These are phyloP conservation scores for Apostasia ramifera DNA, from an alignment of 106 monocot species.

Conservation along the genomic window DNA sequence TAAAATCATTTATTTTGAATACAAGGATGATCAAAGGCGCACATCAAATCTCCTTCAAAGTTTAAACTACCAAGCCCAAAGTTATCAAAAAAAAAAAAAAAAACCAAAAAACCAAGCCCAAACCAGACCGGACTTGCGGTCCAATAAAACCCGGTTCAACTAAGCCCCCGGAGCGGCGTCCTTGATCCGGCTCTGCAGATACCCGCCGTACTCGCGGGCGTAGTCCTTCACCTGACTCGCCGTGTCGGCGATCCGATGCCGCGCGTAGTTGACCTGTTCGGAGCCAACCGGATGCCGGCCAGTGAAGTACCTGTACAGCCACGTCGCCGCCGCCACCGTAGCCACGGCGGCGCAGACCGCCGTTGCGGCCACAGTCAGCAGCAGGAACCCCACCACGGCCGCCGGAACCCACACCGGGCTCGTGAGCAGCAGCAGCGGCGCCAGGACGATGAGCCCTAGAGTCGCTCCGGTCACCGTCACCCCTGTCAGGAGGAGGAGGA, in stretches of 20 bases:
- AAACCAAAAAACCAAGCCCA: no score
- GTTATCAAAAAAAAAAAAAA: no score
- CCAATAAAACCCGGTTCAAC: no score
- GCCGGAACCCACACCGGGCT: constrained; percentile 64
- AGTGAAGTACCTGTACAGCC: constrained; percentile 62
- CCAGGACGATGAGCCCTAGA: constrained; percentile 27
- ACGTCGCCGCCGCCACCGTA: constrained; percentile 30
- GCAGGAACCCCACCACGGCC: constrained; percentile 21
- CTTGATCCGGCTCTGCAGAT: constrained; percentile 36
- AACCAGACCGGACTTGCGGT: no score
- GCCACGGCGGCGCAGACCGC: constrained; percentile 26
- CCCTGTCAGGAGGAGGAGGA: constrained; percentile 61
- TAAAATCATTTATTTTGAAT: no score
- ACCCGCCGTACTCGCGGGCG: constrained; percentile 49
- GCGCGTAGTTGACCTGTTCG: constrained; percentile 48
- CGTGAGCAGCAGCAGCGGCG: constrained; percentile 44
- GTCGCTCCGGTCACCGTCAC: constrained; percentile 34
- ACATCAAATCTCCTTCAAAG: no score
- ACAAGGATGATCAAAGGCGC: no score
- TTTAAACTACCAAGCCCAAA: no score
- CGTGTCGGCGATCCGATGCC: constrained; percentile 55
- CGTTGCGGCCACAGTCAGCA: constrained; percentile 18
- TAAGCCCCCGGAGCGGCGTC: constrained; percentile 76
- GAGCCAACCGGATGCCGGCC: constrained; percentile 57
- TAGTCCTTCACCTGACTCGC: constrained; percentile 67